phyloP scores from a whole-genome alignment of 2,329 filamentous ascomycete genomes.

The Colletotrichum orbiculare region DNA sequence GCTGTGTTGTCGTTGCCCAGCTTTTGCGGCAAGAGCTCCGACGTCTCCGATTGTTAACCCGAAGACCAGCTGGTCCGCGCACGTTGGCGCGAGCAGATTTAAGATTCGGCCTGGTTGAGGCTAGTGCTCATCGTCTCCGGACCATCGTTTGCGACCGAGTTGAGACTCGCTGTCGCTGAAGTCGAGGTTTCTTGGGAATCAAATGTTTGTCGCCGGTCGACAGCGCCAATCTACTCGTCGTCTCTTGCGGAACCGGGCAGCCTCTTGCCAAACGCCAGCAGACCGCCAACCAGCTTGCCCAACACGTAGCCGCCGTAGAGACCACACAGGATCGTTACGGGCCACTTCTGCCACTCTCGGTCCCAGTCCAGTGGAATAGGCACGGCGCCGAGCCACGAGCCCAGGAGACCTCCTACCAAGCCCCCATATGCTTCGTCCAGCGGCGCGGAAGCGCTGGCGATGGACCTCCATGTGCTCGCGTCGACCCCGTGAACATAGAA shows the following conservation, averaged over 20 bases:
- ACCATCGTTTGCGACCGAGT: too few relatives aligned
- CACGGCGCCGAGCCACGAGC: conserved; percentile 92
- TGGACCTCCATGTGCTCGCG: conserved; percentile 73
- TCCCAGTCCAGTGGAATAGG: conserved; percentile 99
- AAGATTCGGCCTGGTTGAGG: too few relatives aligned
- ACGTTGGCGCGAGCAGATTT: too few relatives aligned
- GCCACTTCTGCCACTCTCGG: conserved; percentile 99
- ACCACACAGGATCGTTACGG: conserved; percentile 88
- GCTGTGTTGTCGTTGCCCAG: too few relatives aligned
- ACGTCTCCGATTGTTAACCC: too few relatives aligned
- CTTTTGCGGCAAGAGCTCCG: too few relatives aligned
- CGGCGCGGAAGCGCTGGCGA: conserved; percentile 75
- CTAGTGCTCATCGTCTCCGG: too few relatives aligned
- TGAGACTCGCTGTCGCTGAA: not conserved
- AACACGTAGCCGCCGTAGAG: conserved; percentile 81
- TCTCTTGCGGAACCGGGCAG: conserved; percentile 42
- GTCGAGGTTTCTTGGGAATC: too few relatives aligned
- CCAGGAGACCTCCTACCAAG: conserved; percentile 79
- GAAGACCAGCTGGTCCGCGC: too few relatives aligned
- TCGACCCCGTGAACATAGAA: conserved; percentile 90
- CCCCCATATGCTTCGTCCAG: conserved; percentile 88
- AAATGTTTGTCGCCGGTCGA: too few relatives aligned
- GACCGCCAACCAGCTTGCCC: conserved; percentile 72
- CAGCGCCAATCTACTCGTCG: conserved; percentile 9
- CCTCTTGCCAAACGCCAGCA: conserved; percentile 58